Base-by-base conservation (phyloP, 305 asterid genomes). In the Fraxinus nigra region DNA sequence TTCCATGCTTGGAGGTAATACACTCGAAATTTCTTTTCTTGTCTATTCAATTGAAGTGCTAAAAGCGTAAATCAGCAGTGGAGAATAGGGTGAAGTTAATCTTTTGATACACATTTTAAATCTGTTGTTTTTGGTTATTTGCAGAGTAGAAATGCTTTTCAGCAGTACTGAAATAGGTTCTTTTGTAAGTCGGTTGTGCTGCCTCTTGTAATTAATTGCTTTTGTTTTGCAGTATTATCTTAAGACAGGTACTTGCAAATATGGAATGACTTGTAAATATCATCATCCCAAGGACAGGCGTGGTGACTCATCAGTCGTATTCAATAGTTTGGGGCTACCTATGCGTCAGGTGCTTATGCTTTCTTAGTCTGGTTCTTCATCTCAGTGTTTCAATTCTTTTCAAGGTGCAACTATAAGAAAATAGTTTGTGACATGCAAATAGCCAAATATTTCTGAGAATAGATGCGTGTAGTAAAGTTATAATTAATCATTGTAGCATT, bases 231-330 rank as follows among this genome's bases (percentile, higher is more conserved):
- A 92, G 97, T 87, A 83, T 85, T 92, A 87, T 84, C 80, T 92
- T 67, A 92, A 87, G 90, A 92, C 94, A 54, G 97, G 97, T 75
- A 87, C 92, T 14, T 92, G 97, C 89, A 92, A 89, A 84, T 92
- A 87, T 77, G 97, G 97, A 69, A 83, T 90, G 14, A 82, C 91
- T 16, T 92, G 97, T 86, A 91, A 86, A 90, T 92, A 89, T 82
- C 90, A 92, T 88, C 94, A 92, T 67, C 94, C 97, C 6, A 85
- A 75, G 79, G 80, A 85, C 43, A 85, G 86, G 84, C 86, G 35
- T 74, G 78, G 80, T 24, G 89, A 80, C 63, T 82, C 82, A 30
- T 81, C 80, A 72, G 85, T 84, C 70, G 7, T 81, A 35, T 72
- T 88, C 85, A 92, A 92, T 82, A 75, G 82, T 20, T 77, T 89